Percentiles rank a stretch among this genome's conserved stretches.
phyloP scores from a whole-genome alignment of 768 basidiomycete genomes.

The Trametes maxima region DNA sequence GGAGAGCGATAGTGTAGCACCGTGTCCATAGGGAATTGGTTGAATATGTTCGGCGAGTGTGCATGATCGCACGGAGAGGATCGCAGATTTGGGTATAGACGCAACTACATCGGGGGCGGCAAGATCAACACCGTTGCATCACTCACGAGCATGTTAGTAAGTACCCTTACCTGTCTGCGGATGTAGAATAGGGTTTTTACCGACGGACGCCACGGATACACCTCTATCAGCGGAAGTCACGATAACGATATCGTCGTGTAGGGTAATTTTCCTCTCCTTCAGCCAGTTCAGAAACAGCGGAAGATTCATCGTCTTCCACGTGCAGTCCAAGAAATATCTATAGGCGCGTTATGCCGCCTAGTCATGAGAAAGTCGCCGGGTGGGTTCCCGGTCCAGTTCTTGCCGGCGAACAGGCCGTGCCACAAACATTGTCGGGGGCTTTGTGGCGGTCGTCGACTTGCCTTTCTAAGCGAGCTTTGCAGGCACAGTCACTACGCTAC shows the following conservation, averaged over 20 bases:
- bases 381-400: too few species aligned
- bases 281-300: conserved; percentile 1
- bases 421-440: too few species aligned
- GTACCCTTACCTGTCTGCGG: neutral
- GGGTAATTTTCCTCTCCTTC: neutral
- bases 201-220: neutral
- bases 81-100: conserved; percentile 60
- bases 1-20: conserved; percentile 61
- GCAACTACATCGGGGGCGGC: conserved; percentile 48
- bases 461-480: too few species aligned
- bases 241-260: neutral
- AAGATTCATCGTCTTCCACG: neutral
- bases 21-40: conserved; percentile 53
- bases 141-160: neutral
- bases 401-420: too few species aligned
- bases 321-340: neutral
- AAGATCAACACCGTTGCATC: neutral
- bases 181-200: neutral
- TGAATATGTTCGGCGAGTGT: conserved; percentile 41
- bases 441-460: too few species aligned
- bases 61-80: conserved; percentile 64
- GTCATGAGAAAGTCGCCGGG: too few species aligned
- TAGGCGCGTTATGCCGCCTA: too few species aligned
- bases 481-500: too few species aligned
- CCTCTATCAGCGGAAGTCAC: neutral